Percentiles rank a stretch among this genome's conserved stretches.
These are phyloP conservation scores for Lepraria neglecta DNA, from an alignment of 495 filamentous ascomycete species.

Conservation along the genomic window DNA sequence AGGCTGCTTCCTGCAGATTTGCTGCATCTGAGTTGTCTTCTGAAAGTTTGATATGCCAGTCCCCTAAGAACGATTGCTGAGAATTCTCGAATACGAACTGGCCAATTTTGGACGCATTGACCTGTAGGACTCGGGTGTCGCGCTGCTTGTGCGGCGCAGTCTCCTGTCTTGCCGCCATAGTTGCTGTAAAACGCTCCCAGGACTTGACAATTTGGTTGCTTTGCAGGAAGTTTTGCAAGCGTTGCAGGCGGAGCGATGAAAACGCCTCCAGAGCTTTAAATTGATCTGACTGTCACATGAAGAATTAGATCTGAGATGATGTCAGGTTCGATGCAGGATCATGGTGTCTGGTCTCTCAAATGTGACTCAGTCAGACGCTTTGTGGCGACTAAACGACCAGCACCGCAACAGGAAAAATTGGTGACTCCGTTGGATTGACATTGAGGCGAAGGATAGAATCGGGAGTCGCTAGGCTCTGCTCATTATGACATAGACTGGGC, in stretches of 20 bases:
- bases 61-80: conserved; percentile 22
- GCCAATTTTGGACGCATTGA: conserved; percentile 24
- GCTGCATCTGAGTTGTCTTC: conserved; percentile 18
- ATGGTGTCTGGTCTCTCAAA: background rate
- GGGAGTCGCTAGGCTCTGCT: background rate
- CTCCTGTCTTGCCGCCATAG: background rate
- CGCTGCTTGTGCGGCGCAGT: background rate
- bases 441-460: background rate
- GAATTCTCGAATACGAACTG: conserved; percentile 23
- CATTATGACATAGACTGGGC: background rate
- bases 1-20: conserved; percentile 25
- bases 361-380: conserved; percentile 4
- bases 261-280: background rate
- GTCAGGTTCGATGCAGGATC: background rate
- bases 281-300: background rate
- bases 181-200: background rate
- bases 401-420: background rate
- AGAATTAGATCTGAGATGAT: background rate
- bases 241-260: background rate
- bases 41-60: conserved; percentile 23
- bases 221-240: background rate
- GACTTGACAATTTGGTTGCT: too few relatives aligned
- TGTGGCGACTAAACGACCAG: background rate
- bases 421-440: background rate
- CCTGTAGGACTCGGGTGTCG: conserved; percentile 19